A percentile compares a stretch with the other conserved stretches of the same genome.
Evolutionary conservation across 2,329 filamentous ascomycete genomes (phyloP).

Genomic region (Fusarium sp.): DNA sequence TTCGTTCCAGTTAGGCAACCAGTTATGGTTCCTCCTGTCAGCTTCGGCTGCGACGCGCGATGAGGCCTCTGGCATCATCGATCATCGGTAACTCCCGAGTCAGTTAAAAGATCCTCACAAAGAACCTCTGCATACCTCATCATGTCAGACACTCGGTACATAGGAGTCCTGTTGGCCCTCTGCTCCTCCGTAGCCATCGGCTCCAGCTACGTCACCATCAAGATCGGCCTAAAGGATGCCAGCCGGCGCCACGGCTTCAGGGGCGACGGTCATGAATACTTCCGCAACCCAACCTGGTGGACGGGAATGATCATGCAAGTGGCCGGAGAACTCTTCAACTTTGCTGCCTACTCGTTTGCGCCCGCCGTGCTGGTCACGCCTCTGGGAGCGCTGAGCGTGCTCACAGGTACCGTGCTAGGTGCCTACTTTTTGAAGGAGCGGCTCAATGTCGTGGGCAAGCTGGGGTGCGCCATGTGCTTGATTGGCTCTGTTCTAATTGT

Average conservation of each 20-base stretch:
- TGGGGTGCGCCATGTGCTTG: conserved; percentile 9
- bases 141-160: too few relatives aligned
- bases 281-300: not conserved
- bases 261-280: not conserved
- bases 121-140: too few relatives aligned
- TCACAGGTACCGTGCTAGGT: conserved; percentile 3
- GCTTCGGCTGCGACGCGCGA: too few relatives aligned
- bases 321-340: conserved; percentile 16
- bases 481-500: conserved; percentile 10
- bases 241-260: not conserved
- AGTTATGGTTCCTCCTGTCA: too few relatives aligned
- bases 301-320: not conserved
- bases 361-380: conserved; percentile 20
- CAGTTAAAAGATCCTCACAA: too few relatives aligned
- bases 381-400: conserved; percentile 10
- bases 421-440: conserved; percentile 5
- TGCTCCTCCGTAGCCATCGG: too few relatives aligned
- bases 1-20: too few relatives aligned
- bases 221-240: not conserved
- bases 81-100: too few relatives aligned
- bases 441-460: conserved; percentile 5
- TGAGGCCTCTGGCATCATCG: too few relatives aligned
- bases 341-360: conserved; percentile 18
- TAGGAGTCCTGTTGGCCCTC: too few relatives aligned
- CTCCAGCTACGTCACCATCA: too few relatives aligned